phyloP scores from a whole-genome alignment of 1,139 yeast species.

The Saccharomyces hybrid region DNA sequence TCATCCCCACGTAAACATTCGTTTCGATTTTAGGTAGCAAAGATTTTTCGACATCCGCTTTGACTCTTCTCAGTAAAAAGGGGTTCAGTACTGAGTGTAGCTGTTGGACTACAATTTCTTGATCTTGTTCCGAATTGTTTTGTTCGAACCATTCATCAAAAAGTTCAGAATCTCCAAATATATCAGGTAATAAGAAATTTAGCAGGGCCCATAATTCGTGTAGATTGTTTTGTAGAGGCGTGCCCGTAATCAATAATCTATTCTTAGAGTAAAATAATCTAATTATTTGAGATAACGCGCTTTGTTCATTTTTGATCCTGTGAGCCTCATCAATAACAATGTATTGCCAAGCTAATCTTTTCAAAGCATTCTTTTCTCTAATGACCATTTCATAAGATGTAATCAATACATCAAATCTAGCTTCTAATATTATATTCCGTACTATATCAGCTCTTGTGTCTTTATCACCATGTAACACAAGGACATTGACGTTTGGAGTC shows the following conservation, averaged over 20 bases:
- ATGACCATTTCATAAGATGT: conserved; percentile 74
- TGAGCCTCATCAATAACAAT: conserved; percentile 77
- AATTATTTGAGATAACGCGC: conserved; percentile 64
- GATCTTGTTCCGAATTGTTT: conserved; percentile 36
- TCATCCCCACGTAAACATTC: conserved; percentile 65
- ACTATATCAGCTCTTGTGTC: conserved; percentile 51
- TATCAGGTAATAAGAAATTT: conserved; percentile 68
- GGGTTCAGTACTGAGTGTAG: conserved; percentile 82
- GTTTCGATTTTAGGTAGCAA: conserved; percentile 66
- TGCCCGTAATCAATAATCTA: conserved; percentile 68
- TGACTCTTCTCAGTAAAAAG: conserved; percentile 63
- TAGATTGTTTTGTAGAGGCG: conserved; percentile 70
- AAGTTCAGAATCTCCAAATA: conserved; percentile 63
- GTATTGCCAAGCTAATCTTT: conserved; percentile 65
- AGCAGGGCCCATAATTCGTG: conserved; percentile 77
- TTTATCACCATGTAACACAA: conserved; percentile 68
- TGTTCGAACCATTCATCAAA: conserved; percentile 67
- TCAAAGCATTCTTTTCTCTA: conserved; percentile 57
- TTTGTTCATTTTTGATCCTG: conserved; percentile 71
- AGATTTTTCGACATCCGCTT: conserved; percentile 72
- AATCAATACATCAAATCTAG: conserved; percentile 65
- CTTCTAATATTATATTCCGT: conserved; percentile 42
- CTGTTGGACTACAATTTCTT: conserved; percentile 70
- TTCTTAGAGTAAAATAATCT: conserved; percentile 64
- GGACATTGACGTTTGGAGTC: conserved; percentile 68